Percentiles rank a stretch among this genome's conserved stretches.
Evolutionary conservation across 2,329 filamentous ascomycete species (phyloP).

Genomic region (Fusarium nanum): DNA sequence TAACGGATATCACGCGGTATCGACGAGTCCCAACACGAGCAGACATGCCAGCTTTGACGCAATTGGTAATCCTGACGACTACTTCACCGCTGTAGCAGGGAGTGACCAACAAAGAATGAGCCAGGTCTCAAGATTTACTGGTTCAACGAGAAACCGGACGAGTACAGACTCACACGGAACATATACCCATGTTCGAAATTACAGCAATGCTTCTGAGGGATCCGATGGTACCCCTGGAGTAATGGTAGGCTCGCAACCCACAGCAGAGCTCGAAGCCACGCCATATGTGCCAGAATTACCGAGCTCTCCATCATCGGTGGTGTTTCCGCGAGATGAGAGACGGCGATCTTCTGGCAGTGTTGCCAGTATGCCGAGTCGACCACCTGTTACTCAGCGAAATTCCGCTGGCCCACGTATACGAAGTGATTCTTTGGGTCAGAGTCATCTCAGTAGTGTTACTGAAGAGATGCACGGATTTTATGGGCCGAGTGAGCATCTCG

Average conservation of each 20-base stretch:
- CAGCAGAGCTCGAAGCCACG: slow-evolving; percentile 54
- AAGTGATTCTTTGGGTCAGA: slow-evolving; percentile 42
- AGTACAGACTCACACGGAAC: slow-evolving; percentile 55
- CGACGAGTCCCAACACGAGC: slow-evolving; percentile 42
- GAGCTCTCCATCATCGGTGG: slow-evolving; percentile 42
- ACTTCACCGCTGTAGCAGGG: slow-evolving; percentile 44
- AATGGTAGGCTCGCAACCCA: slow-evolving; percentile 12
- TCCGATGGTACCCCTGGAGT: slow-evolving; percentile 51
- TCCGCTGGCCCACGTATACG: slow-evolving; percentile 46
- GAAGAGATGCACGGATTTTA: slow-evolving; percentile 64
- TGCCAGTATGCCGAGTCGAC: slow-evolving; percentile 32
- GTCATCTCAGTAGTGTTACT: slow-evolving; percentile 49
- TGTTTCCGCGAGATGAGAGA: slow-evolving; percentile 36
- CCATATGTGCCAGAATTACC: slow-evolving; percentile 54
- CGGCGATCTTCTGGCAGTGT: slow-evolving; percentile 47
- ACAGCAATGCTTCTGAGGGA: slow-evolving; percentile 59
- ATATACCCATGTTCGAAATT: slow-evolving; percentile 55
- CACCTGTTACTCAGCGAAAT: slow-evolving; percentile 43
- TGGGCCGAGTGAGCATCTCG: slow-evolving; percentile 54
- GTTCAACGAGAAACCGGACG: slow-evolving; percentile 43
- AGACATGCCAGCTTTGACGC: slow-evolving; percentile 48
- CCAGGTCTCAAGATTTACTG: slow-evolving; percentile 37
- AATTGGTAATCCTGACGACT: slow-evolving; percentile 41
- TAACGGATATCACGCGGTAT: slow-evolving; percentile 42
- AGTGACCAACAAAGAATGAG: slow-evolving; percentile 30